Conservation (phyloP, 768 basidiomycete species). For the Naganishia vishniacii region DNA sequence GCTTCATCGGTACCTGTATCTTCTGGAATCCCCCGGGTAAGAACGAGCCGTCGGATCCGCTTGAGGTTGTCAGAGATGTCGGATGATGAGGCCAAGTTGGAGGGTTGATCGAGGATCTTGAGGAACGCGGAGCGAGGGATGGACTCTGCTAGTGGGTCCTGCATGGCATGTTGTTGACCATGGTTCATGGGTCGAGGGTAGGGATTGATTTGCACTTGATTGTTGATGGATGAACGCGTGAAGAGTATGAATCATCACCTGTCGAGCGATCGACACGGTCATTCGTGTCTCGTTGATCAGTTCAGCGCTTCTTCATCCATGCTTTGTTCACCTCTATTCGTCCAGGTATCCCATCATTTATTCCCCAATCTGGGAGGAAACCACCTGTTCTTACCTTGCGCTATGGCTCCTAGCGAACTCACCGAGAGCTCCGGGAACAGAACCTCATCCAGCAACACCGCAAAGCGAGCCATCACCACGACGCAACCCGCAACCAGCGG, state of each 20-base stretch:
- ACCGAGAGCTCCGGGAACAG: background rate
- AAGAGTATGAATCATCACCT: background rate
- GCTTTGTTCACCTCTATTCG: no score
- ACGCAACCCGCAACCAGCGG: background rate
- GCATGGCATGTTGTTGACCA: background rate
- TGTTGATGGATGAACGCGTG: background rate
- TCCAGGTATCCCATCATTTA: no score
- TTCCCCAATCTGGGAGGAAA: no score
- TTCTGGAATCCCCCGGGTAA: slow-evolving; percentile 49
- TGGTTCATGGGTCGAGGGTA: background rate
- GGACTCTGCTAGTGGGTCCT: background rate
- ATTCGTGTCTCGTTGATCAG: no score
- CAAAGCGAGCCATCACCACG: background rate
- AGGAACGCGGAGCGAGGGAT: background rate
- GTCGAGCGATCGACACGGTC: background rate
- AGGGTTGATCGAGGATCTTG: slow-evolving; percentile 13
- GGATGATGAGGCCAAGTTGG: slow-evolving; percentile 23
- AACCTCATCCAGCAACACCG: background rate
- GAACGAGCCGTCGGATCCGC: slow-evolving; percentile 76
- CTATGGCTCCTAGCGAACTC: slow-evolving; percentile 4
- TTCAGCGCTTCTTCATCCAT: no score
- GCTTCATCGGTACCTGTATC: slow-evolving; percentile 25
- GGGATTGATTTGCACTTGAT: background rate
- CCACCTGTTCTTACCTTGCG: no score
- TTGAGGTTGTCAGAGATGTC: slow-evolving; percentile 48